phyloP scores from a whole-genome alignment of 257 asterid genomes.

The Petunia secreta region DNA sequence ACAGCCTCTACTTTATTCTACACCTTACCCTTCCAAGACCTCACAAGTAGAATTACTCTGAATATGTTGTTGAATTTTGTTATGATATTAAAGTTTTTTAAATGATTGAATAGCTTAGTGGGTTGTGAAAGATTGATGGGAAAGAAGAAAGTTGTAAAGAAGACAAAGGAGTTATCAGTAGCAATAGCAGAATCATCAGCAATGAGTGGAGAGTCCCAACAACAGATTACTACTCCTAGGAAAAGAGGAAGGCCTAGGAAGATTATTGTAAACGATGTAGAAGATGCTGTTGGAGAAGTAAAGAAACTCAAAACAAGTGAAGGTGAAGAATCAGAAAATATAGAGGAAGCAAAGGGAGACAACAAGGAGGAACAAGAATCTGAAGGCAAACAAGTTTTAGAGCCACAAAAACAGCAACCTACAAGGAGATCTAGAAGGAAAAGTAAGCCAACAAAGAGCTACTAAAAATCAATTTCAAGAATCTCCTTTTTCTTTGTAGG shows the following conservation, averaged over 20 bases:
- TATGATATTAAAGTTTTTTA: neutral
- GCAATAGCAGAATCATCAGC: constrained; percentile 64
- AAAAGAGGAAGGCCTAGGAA: constrained; percentile 81
- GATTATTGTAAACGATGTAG: constrained; percentile 34
- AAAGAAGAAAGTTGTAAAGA: constrained; percentile 53
- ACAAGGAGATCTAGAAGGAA: constrained; percentile 63
- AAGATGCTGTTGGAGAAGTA: constrained; percentile 37
- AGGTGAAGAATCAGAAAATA: constrained; percentile 34
- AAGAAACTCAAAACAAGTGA: constrained; percentile 39
- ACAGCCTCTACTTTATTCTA: no score
- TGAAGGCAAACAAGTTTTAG: constrained; percentile 28
- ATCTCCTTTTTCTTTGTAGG: neutral
- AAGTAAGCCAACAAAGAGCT: constrained; percentile 75
- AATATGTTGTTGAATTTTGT: no score
- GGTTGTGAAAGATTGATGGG: constrained; percentile 38
- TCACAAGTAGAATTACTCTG: no score
- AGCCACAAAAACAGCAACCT: constrained; percentile 32
- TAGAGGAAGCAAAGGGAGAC: constrained; percentile 13
- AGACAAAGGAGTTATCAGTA: constrained; percentile 51
- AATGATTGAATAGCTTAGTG: neutral
- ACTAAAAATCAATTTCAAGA: constrained; percentile 35
- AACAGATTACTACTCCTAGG: constrained; percentile 42
- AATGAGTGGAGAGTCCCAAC: constrained; percentile 39
- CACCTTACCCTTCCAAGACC: no score
- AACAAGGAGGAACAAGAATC: constrained; percentile 10